Base-by-base conservation (phyloP, 2,329 filamentous ascomycete genomes). In the Fusarium palustre region DNA sequence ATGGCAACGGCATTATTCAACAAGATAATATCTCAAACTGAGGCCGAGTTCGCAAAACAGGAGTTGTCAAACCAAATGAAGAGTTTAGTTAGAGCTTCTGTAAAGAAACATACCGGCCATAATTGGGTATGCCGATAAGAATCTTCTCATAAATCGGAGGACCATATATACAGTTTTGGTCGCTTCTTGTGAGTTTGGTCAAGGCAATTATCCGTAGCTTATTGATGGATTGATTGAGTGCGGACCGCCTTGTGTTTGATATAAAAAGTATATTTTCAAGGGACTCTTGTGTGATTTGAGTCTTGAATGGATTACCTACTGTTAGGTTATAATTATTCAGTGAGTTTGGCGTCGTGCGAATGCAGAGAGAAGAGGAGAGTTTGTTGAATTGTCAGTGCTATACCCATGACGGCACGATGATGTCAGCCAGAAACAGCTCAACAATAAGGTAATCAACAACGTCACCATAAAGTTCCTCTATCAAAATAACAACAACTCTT, bases 381-480 rank as follows among this genome's bases (percentile, higher is more conserved):
- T 22, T 25, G 13, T 31, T 20, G 50, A 25, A 25, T 22, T 16
- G 52, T 38, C 18, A 30, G 12, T 49, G 18, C 47, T 16, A 18
- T 13, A 30, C 42, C n/a, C 33, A 69, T 69, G 66, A 69, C 66
- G 61, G 47, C 48, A 69, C 67, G 28, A 69, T 69, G 66, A 69
- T 70, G 66, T 67, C 62, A 67, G 43, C 28, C 9, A 15, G 13
- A 30, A 31, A 50, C 43, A 41, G 15, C 24, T 22, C n/a, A 38
- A 46, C 18, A 30, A 38, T 45, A 43, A 43, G 47, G 46, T 57
- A 65, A 48, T 59, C 55, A 42, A 41, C 22, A 46, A 50, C 62
- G 52, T 58, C 66, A 63, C 56, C 56, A 61, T 42, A 15, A 48
- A 53, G 22, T n/a, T 47, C 9, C n/a, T 36, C 36, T 25, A 39